These are phyloP conservation scores for Kwoniella mangroviensis DNA, from an alignment of 768 basidiomycete species.

Conservation along the genomic window DNA sequence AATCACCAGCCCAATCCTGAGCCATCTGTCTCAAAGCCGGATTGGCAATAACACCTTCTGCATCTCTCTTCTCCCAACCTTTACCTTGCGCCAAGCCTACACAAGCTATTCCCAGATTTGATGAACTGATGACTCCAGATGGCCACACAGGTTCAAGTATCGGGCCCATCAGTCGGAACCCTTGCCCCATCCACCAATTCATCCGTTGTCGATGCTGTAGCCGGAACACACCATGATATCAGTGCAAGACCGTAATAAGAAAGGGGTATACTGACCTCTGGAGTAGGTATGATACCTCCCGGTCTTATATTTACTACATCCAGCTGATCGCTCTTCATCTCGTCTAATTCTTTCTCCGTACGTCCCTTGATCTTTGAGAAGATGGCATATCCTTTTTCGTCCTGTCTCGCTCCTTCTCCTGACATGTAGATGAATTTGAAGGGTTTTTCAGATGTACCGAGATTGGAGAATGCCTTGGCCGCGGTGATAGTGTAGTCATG, in stretches of 20 bases:
- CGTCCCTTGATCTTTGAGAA: slow-evolving; percentile 60
- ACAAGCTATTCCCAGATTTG: slow-evolving; percentile 19
- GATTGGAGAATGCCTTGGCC: slow-evolving; percentile 53
- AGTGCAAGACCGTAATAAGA: background rate
- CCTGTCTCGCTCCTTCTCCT: slow-evolving; percentile 59
- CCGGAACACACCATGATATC: background rate
- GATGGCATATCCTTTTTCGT: slow-evolving; percentile 51
- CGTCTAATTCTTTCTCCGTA: slow-evolving; percentile 29
- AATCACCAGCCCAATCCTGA: slow-evolving; percentile 5
- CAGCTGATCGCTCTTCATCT: slow-evolving; percentile 13
- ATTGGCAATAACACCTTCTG: slow-evolving; percentile 29
- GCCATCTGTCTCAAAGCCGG: slow-evolving; percentile 24
- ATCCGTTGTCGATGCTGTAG: slow-evolving; percentile 17
- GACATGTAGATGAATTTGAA: slow-evolving; percentile 60
- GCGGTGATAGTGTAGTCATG: slow-evolving; percentile 58
- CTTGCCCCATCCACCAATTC: slow-evolving; percentile 1
- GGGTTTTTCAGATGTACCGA: slow-evolving; percentile 47
- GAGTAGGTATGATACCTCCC: slow-evolving; percentile 33
- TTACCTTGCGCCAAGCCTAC: slow-evolving; percentile 22
- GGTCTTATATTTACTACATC: slow-evolving; percentile 35
- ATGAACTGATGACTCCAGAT: slow-evolving; percentile 14
- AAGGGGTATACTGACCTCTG: slow-evolving; percentile 25
- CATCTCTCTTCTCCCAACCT: slow-evolving; percentile 29
- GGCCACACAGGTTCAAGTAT: slow-evolving; percentile 20
- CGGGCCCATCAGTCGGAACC: background rate